Conservation (phyloP, 129 eudicot genomes). For the Tagetes erecta region DNA sequence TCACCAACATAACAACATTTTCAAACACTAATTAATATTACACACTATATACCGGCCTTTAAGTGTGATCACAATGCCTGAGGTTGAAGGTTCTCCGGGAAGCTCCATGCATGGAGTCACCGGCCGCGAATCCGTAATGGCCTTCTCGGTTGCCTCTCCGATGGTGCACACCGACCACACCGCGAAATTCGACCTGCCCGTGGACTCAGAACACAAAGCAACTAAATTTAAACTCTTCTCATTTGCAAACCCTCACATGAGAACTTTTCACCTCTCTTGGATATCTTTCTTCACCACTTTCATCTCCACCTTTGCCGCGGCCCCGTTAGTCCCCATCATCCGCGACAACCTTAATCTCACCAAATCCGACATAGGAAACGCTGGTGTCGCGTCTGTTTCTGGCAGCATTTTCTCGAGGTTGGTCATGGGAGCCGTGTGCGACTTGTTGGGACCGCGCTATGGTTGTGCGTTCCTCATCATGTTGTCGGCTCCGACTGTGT, state of each 20-base stretch:
- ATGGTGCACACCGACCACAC: slow-evolving; percentile 41
- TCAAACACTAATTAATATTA: not conserved
- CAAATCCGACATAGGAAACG: slow-evolving; percentile 67
- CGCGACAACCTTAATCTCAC: slow-evolving; percentile 73
- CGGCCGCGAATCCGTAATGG: slow-evolving; percentile 42
- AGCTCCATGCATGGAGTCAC: slow-evolving; percentile 61
- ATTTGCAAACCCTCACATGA: slow-evolving; percentile 63
- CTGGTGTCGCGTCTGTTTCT: slow-evolving; percentile 76
- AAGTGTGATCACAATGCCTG: slow-evolving; percentile 31
- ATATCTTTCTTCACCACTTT: slow-evolving; percentile 68
- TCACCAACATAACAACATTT: not conserved
- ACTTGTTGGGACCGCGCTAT: slow-evolving; percentile 71
- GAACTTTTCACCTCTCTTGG: slow-evolving; percentile 85
- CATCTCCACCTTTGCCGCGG: slow-evolving; percentile 85
- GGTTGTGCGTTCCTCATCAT: slow-evolving; percentile 77
- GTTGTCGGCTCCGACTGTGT: slow-evolving; percentile 76
- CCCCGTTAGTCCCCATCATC: slow-evolving; percentile 82
- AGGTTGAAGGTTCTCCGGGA: slow-evolving; percentile 41
- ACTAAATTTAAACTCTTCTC: slow-evolving; percentile 53
- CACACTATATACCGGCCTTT: not conserved
- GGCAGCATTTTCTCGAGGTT: slow-evolving; percentile 81
- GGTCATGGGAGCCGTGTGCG: slow-evolving; percentile 77
- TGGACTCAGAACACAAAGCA: slow-evolving; percentile 66
- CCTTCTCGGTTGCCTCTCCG: slow-evolving; percentile 47
- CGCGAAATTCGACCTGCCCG: slow-evolving; percentile 53